Evolutionary conservation across 352 stramenopile species (phyloP).

Genomic region (Phytopythium aichiense): DNA sequence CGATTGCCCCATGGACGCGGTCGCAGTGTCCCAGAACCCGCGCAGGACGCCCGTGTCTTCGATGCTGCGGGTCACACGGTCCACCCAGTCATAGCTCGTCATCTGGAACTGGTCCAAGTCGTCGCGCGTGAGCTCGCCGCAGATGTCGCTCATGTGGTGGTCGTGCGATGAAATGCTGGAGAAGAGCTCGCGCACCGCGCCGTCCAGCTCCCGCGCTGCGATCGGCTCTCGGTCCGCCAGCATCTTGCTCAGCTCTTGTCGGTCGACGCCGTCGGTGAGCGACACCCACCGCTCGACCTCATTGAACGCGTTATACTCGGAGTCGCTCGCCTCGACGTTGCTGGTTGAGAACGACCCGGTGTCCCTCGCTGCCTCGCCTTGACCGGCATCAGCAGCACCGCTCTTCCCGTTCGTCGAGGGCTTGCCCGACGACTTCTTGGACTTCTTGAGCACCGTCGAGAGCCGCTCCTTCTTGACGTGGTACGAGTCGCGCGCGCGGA

Average conservation of each 20-base stretch:
- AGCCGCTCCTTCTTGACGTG: conserved; percentile 49
- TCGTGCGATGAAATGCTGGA: conserved; percentile 38
- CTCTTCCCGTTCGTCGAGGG: neutral
- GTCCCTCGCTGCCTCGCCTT: neutral
- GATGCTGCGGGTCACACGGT: conserved; percentile 39
- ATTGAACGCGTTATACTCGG: conserved; percentile 15
- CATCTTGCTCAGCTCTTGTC: conserved; percentile 23
- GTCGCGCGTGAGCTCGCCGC: conserved; percentile 23
- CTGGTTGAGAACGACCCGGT: neutral
- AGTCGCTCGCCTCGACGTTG: conserved; percentile 8
- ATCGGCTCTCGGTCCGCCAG: conserved; percentile 41
- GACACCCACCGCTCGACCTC: conserved; percentile 25
- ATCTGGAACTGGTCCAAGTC: conserved; percentile 45
- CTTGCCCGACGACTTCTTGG: neutral
- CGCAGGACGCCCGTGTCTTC: conserved; percentile 28
- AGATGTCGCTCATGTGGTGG: conserved; percentile 49
- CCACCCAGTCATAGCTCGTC: conserved; percentile 58
- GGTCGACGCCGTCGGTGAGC: conserved; percentile 24
- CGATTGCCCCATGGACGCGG: neutral
- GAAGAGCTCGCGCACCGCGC: conserved; percentile 33
- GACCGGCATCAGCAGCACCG: too few relatives aligned
- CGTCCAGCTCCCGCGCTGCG: conserved; percentile 29
- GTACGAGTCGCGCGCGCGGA: conserved; percentile 46
- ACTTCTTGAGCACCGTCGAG: conserved; percentile 18
- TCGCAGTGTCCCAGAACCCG: conserved; percentile 21